A percentile compares a stretch with the other conserved stretches of the same genome.
Evolutionary conservation across 2,329 filamentous ascomycete species (phyloP).

Genomic region (Torrubiella hemipterigena): DNA sequence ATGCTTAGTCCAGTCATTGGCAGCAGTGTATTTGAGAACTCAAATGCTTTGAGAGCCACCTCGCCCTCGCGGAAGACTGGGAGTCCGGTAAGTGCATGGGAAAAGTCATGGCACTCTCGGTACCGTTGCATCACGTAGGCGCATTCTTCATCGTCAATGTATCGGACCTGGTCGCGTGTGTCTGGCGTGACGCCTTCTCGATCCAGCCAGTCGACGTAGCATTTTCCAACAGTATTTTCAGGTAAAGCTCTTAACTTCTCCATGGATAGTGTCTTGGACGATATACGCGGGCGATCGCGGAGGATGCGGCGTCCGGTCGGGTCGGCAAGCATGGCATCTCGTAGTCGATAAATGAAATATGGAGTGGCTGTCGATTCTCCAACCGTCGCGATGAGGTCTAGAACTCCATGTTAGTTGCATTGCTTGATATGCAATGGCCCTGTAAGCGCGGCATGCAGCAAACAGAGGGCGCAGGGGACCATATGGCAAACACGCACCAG

Average conservation of each 20-base stretch:
- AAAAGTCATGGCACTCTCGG: conserved; percentile 95
- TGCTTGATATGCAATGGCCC: neutral
- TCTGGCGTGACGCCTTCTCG: conserved; percentile 88
- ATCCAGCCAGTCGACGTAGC: conserved; percentile 87
- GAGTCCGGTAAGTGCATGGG: conserved; percentile 84
- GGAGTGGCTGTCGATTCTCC: conserved; percentile 90
- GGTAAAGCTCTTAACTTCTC: conserved; percentile 61
- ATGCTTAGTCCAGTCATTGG: conserved; percentile 90
- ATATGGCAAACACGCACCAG: too few relatives aligned
- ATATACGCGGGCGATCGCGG: conserved; percentile 78
- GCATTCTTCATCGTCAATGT: conserved; percentile 90
- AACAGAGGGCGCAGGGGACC: neutral
- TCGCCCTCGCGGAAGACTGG: conserved; percentile 92
- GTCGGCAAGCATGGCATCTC: conserved; percentile 76
- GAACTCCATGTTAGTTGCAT: neutral
- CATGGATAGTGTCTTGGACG: conserved; percentile 57
- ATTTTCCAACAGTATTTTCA: conserved; percentile 61
- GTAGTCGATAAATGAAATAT: conserved; percentile 87
- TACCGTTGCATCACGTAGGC: conserved; percentile 99
- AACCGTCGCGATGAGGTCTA: conserved; percentile 87
- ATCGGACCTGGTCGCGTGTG: conserved; percentile 69
- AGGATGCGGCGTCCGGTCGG: conserved; percentile 84
- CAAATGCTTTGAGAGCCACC: conserved; percentile 93
- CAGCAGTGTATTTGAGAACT: conserved; percentile 86
- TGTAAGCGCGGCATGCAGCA: conserved; percentile 1